Conservation (phyloP, 164 flowering plant genomes). For the Platanus orientalis region DNA sequence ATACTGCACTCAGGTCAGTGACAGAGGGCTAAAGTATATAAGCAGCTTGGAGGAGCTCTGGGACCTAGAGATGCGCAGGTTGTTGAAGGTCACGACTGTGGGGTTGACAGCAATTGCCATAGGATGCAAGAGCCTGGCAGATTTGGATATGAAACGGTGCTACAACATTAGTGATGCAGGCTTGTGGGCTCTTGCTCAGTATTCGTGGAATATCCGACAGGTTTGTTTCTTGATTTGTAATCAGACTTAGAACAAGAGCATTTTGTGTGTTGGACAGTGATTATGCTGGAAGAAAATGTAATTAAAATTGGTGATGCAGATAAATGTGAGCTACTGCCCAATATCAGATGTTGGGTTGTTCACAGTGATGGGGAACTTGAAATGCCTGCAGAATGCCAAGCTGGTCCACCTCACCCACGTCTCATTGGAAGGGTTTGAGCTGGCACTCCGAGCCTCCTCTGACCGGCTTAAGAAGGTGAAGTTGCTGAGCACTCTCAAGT, state of each 20-base stretch:
- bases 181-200: slow-evolving; percentile 55
- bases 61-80: slow-evolving; percentile 55
- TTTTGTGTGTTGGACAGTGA: no score
- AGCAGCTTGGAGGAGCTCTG: slow-evolving; percentile 44
- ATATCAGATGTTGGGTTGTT: slow-evolving; percentile 48
- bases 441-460: slow-evolving; percentile 51
- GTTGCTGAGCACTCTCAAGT: slow-evolving; percentile 32
- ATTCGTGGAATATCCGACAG: slow-evolving; percentile 58
- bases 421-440: slow-evolving; percentile 52
- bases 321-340: slow-evolving; percentile 54
- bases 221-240: slow-evolving; percentile 20
- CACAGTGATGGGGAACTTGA: slow-evolving; percentile 50
- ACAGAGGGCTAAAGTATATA: slow-evolving; percentile 44
- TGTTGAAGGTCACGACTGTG: slow-evolving; percentile 37
- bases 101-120: slow-evolving; percentile 53
- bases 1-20: slow-evolving; percentile 53
- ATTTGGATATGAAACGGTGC: slow-evolving; percentile 65
- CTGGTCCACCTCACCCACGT: slow-evolving; percentile 46
- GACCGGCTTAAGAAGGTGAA: slow-evolving; percentile 64
- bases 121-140: slow-evolving; percentile 52
- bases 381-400: slow-evolving; percentile 66
- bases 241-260: background rate
- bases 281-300: no score
- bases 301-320: slow-evolving; percentile 34
- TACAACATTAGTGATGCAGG: slow-evolving; percentile 47